phyloP scores from a whole-genome alignment of 805 yeast genomes.

The Kuraishia molischiana region DNA sequence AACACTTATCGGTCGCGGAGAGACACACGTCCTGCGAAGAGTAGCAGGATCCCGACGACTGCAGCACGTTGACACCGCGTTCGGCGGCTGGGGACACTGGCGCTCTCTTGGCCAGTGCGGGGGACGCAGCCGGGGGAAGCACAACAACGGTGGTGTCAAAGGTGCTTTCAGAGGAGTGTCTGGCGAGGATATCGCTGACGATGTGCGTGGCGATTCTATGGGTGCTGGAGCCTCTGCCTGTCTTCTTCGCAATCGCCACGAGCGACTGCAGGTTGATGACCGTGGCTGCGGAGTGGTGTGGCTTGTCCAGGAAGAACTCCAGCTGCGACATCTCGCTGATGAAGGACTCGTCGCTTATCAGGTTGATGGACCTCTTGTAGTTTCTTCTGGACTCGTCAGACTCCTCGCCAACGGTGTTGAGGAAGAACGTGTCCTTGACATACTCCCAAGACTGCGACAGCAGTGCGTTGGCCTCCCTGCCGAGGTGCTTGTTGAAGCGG shows the following conservation, averaged over 20 bases:
- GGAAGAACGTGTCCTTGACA: slow-evolving; percentile 15
- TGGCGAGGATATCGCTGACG: slow-evolving; percentile 19
- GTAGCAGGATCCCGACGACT: slow-evolving; percentile 20
- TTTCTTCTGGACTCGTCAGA: slow-evolving; percentile 4
- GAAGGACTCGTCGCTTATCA: slow-evolving; percentile 35
- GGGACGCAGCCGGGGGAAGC: slow-evolving; percentile 14
- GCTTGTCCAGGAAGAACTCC: slow-evolving; percentile 8
- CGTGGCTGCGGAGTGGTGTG: slow-evolving; percentile 13
- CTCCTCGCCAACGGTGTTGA: slow-evolving; percentile 5
- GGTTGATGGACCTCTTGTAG: slow-evolving; percentile 16
- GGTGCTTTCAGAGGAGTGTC: slow-evolving; percentile 10
- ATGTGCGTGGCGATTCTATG: slow-evolving; percentile 27
- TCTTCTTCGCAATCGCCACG: slow-evolving; percentile 27
- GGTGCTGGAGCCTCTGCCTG: slow-evolving; percentile 31
- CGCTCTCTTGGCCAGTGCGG: slow-evolving; percentile 13
- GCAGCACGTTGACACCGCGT: neutral
- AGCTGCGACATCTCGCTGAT: slow-evolving; percentile 39
- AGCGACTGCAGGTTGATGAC: slow-evolving; percentile 33
- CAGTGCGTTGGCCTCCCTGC: slow-evolving; percentile 19
- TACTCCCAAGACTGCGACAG: slow-evolving; percentile 26
- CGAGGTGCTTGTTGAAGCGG: slow-evolving; percentile 10
- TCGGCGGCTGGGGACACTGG: neutral
- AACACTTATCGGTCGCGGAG: slow-evolving; percentile 36
- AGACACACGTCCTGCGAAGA: slow-evolving; percentile 36
- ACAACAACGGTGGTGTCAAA: slow-evolving; percentile 23